phyloP scores from a whole-genome alignment of 805 yeast species.

The Ogataea nonfermentans region DNA sequence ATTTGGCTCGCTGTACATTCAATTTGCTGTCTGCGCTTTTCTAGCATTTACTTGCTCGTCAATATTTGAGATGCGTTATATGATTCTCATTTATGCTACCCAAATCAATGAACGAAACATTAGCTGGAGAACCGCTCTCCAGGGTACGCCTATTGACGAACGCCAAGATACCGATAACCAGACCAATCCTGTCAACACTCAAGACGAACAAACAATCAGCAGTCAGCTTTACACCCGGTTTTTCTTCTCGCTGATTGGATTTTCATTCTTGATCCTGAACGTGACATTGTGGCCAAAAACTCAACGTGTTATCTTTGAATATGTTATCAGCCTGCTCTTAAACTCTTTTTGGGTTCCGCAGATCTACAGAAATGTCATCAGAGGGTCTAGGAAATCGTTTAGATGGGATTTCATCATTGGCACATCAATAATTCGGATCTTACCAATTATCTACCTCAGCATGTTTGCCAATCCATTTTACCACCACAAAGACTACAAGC shows the following conservation, averaged over 20 bases:
- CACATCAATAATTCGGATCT: constrained; percentile 56
- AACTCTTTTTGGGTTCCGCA: constrained; percentile 90
- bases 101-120: constrained; percentile 72
- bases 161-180: constrained; percentile 14
- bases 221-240: constrained; percentile 59
- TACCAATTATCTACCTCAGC: constrained; percentile 62
- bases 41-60: constrained; percentile 67
- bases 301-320: constrained; percentile 58
- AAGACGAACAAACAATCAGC: constrained; percentile 54
- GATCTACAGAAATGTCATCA: constrained; percentile 68
- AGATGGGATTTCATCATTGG: constrained; percentile 76
- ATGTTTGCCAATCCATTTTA: constrained; percentile 57
- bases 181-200: constrained; percentile 25
- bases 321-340: constrained; percentile 44
- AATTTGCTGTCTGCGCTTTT: constrained; percentile 68
- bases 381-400: constrained; percentile 67
- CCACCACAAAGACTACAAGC: constrained; percentile 59
- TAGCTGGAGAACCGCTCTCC: constrained; percentile 62
- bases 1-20: constrained; percentile 56
- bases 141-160: constrained; percentile 54
- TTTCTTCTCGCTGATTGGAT: constrained; percentile 50
- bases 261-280: constrained; percentile 56
- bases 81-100: constrained; percentile 62
- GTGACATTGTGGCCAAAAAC: constrained; percentile 62
- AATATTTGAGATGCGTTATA: constrained; percentile 72